These are phyloP conservation scores for Colletotrichum sojae DNA, from an alignment of 2,329 filamentous ascomycete genomes.

Conservation along the genomic window DNA sequence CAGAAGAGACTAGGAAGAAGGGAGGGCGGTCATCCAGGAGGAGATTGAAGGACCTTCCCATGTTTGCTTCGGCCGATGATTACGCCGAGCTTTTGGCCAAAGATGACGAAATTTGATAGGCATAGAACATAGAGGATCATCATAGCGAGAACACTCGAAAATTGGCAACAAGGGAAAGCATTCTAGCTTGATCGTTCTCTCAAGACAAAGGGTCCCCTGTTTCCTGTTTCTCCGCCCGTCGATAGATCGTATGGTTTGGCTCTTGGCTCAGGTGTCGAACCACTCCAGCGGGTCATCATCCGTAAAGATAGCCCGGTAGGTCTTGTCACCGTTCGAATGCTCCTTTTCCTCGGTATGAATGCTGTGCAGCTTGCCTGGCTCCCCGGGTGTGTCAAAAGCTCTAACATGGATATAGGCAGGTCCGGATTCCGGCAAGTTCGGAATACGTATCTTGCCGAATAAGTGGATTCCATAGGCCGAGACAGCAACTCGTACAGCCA, in stretches of 20 bases:
- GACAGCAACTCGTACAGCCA: slow-evolving; percentile 59
- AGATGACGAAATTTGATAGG: slow-evolving; percentile 68
- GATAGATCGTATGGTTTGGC: no score
- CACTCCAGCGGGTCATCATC: slow-evolving; percentile 63
- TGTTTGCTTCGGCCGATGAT: slow-evolving; percentile 93
- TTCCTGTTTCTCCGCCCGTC: no score
- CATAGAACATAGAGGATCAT: not conserved
- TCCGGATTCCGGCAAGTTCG: slow-evolving; percentile 53
- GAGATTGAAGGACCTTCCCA: slow-evolving; percentile 90
- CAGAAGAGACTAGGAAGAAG: slow-evolving; percentile 57
- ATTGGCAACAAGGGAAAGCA: no score
- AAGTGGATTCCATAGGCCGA: slow-evolving; percentile 64
- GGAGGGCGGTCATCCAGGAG: slow-evolving; percentile 76
- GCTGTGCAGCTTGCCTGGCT: slow-evolving; percentile 59
- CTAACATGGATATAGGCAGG: slow-evolving; percentile 64
- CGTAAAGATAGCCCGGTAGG: slow-evolving; percentile 62
- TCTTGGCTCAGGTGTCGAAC: slow-evolving; percentile 62
- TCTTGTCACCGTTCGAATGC: slow-evolving; percentile 57
- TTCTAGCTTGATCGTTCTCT: no score
- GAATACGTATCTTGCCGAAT: slow-evolving; percentile 64
- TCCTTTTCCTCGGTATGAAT: slow-evolving; percentile 64
- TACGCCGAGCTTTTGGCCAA: slow-evolving; percentile 88
- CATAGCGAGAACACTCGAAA: not conserved
- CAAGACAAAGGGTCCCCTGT: no score
- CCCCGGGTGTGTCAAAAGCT: slow-evolving; percentile 55